A percentile compares a stretch with the other conserved stretches of the same genome.
phyloP scores from a whole-genome alignment of 2,329 filamentous ascomycete species.

The Fusarium luffae region DNA sequence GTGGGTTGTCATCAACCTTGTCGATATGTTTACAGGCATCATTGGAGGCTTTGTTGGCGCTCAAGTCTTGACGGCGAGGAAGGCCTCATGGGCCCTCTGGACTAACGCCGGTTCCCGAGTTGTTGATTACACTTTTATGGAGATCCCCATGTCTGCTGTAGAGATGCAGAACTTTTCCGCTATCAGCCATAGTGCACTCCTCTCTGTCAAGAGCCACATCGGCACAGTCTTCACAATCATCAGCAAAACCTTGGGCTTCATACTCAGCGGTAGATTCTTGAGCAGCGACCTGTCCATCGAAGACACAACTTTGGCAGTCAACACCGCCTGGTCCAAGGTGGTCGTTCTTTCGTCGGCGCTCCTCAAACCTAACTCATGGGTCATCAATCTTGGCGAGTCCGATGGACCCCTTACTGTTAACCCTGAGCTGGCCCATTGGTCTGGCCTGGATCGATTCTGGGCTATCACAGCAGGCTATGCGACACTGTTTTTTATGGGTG shows the following conservation, averaged over 20 bases:
- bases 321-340: conserved; percentile 31
- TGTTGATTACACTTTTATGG: conserved; percentile 60
- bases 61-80: conserved; percentile 49
- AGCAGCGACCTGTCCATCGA: conserved; percentile 25
- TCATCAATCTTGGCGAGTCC: conserved; percentile 64
- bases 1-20: conserved; percentile 54
- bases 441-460: conserved; percentile 70
- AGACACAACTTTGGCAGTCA: conserved; percentile 11
- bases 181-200: conserved; percentile 76
- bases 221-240: conserved; percentile 53
- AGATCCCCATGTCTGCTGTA: conserved; percentile 63
- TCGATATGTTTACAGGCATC: conserved; percentile 53
- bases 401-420: conserved; percentile 57
- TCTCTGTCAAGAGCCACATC: conserved; percentile 67
- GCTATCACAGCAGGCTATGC: conserved; percentile 86
- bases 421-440: conserved; percentile 74
- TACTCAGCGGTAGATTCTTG: conserved; percentile 58
- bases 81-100: conserved; percentile 57
- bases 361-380: conserved; percentile 65
- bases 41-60: conserved; percentile 48
- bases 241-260: conserved; percentile 54
- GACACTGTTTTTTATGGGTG: conserved; percentile 78
- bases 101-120: conserved; percentile 60
- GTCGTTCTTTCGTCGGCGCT: conserved; percentile 45
- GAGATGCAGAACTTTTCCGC: conserved; percentile 83